Evolutionary conservation across 2,329 filamentous ascomycete genomes (phyloP), one percentile per base, ranked within the genome.

Genomic region (Pseudogymnoascus sp.): DNA sequence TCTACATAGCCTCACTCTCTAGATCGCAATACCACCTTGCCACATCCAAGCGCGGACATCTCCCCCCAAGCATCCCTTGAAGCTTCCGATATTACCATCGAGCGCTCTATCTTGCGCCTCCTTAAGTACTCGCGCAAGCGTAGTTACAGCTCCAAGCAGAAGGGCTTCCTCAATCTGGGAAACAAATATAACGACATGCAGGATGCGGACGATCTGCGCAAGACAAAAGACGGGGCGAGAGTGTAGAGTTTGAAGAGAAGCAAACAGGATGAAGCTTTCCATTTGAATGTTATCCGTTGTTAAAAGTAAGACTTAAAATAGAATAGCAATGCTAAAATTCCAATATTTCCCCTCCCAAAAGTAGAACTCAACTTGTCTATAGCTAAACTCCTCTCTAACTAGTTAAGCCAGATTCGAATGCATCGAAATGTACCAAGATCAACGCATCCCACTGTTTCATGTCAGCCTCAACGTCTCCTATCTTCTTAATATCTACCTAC

Each of bases 21-120:
- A 58, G 51, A 58, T 15, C 51, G 51, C 29, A 58, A 58, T 35
- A 58, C 51, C 25, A 58, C 51, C 15, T 58, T 58, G 25, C 51
- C 25, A 33, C 51, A 58, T 29, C 25, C 25, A 58, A n/a, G 17
- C n/a, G 51, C 51, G n/a, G 51, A 58, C 35, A 58, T 36, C 29
- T 33, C 29, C 51, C 29, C 31, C 3, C 15, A 58, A 12, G 51
- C 12, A 13, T 58, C 4, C 25, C 31, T 58, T 21, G 51, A 58
- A 31, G 51, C 21, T 17, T 17, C 31, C 25, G 27, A 58, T 36
- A 58, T 58, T 27, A 36, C 8, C 35, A 2, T 13, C 51, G 21
- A 27, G 36, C 36, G 36, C 36, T 39, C 36, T 17, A 39, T 39
- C n/a, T n/a, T n/a, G n/a, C n/a, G n/a, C n/a, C n/a, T n/a, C n/a